A percentile compares a stretch with the other conserved stretches of the same genome.
Evolutionary conservation across 1,284 basidiomycete genomes (phyloP).

Genomic region (Austroboletus niveus): DNA sequence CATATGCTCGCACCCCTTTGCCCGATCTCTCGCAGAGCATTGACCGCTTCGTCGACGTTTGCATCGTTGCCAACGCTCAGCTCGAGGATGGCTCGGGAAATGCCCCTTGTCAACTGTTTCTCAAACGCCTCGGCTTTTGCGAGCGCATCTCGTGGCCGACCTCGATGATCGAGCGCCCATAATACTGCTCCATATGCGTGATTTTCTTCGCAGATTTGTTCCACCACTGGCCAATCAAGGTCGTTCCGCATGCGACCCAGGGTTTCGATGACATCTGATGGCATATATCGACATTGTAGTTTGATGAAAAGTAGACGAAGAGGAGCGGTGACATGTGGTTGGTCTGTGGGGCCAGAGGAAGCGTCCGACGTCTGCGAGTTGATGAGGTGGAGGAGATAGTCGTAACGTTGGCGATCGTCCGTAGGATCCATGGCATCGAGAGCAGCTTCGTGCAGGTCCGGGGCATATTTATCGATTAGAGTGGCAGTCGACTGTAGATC

Average conservation of each 20-base stretch:
- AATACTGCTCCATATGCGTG: slow-evolving; percentile 76
- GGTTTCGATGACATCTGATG: slow-evolving; percentile 62
- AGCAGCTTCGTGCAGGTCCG: slow-evolving; percentile 60
- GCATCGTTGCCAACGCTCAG: slow-evolving; percentile 20
- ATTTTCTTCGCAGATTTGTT: slow-evolving; percentile 64
- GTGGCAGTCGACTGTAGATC: slow-evolving; percentile 68
- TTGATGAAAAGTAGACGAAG: slow-evolving; percentile 67
- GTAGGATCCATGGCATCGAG: slow-evolving; percentile 45
- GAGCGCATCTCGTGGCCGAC: slow-evolving; percentile 66
- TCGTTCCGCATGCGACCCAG: slow-evolving; percentile 50
- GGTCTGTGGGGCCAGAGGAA: slow-evolving; percentile 19
- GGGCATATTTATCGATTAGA: slow-evolving; percentile 72
- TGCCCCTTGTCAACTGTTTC: slow-evolving; percentile 48
- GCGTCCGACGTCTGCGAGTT: slow-evolving; percentile 48
- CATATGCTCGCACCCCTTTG: slow-evolving; percentile 66
- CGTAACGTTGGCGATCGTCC: slow-evolving; percentile 59
- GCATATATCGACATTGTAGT: slow-evolving; percentile 72
- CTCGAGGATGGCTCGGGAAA: slow-evolving; percentile 42
- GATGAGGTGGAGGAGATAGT: slow-evolving; percentile 79
- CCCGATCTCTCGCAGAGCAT: slow-evolving; percentile 54
- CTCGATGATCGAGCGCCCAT: slow-evolving; percentile 76
- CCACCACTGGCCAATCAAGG: slow-evolving; percentile 60
- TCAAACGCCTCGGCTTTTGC: slow-evolving; percentile 64
- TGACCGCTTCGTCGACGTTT: slow-evolving; percentile 34
- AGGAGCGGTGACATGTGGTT: slow-evolving; percentile 42